A percentile compares a stretch with the other conserved stretches of the same genome.
These are phyloP conservation scores for Gillenia trifoliata DNA, from an alignment of 306 rosid genomes.

Conservation along the genomic window DNA sequence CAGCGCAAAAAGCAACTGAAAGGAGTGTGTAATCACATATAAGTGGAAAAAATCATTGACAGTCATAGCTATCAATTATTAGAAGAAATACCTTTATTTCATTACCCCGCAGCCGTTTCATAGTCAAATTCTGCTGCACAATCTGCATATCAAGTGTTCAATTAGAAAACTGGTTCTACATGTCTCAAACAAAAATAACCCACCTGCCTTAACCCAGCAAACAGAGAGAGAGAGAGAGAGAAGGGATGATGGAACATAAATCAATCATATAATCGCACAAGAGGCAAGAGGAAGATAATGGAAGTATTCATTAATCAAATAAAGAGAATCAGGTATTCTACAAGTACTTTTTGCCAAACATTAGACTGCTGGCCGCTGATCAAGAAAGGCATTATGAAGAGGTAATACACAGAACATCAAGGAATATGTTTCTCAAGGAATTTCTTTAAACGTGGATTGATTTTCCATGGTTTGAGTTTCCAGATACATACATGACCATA, in stretches of 20 bases:
- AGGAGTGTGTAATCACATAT: neutral
- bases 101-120: slow-evolving; percentile 82
- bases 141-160: slow-evolving; percentile 50
- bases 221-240: too few species aligned
- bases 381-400: neutral
- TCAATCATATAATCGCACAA: neutral
- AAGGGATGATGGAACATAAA: neutral
- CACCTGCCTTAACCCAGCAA: neutral
- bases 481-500: neutral
- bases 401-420: neutral
- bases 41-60: neutral
- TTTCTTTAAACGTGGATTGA: neutral
- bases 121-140: slow-evolving; percentile 63
- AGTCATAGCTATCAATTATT: neutral
- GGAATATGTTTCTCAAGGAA: neutral
- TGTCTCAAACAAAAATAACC: slow-evolving; percentile 1
- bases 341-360: neutral
- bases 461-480: neutral
- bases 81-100: slow-evolving; percentile 73
- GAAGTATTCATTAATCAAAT: neutral
- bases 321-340: neutral
- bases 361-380: neutral
- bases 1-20: neutral
- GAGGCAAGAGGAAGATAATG: neutral
- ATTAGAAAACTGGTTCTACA: slow-evolving; percentile 2